Evolutionary conservation across 2,329 filamentous ascomycete species (phyloP).

Genomic region (Fusarium succisae): DNA sequence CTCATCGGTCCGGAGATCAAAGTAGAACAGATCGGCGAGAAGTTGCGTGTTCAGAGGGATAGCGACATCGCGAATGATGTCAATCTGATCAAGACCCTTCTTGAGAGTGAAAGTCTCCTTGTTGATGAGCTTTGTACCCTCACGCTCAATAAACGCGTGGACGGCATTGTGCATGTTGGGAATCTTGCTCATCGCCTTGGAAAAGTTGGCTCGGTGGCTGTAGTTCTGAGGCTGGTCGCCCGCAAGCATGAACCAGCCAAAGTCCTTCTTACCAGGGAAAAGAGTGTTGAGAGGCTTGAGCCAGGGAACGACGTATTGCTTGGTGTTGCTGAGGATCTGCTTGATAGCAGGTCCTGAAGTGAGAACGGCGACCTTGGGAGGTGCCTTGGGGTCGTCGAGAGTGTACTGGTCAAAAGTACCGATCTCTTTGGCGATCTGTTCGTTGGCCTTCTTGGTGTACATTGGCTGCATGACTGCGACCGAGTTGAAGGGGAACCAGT

Average conservation of each 20-base stretch:
- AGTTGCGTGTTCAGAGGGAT: conserved; percentile 67
- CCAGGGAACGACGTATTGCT: conserved; percentile 50
- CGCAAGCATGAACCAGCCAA: conserved; percentile 52
- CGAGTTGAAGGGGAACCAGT: conserved; percentile 56
- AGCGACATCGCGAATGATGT: conserved; percentile 62
- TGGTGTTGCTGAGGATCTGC: conserved; percentile 45
- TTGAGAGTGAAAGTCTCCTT: conserved; percentile 50
- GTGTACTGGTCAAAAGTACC: conserved; percentile 48
- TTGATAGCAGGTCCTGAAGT: conserved; percentile 42
- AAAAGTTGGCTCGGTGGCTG: conserved; percentile 44
- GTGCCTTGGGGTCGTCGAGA: conserved; percentile 48
- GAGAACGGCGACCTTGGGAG: conserved; percentile 44
- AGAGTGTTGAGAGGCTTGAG: conserved; percentile 43
- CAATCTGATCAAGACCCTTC: conserved; percentile 52
- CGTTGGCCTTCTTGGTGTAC: conserved; percentile 55
- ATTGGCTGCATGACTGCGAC: conserved; percentile 57
- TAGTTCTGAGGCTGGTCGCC: conserved; percentile 47
- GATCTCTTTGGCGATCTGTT: conserved; percentile 50
- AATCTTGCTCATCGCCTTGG: conserved; percentile 47
- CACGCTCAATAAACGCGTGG: conserved; percentile 45
- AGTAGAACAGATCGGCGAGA: conserved; percentile 65
- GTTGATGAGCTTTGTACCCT: conserved; percentile 52
- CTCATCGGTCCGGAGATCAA: conserved; percentile 65
- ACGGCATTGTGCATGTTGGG: conserved; percentile 46
- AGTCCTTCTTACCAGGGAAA: conserved; percentile 50